Evolutionary conservation across 306 rosid species (phyloP).

Genomic region (Vigna hirtella): DNA sequence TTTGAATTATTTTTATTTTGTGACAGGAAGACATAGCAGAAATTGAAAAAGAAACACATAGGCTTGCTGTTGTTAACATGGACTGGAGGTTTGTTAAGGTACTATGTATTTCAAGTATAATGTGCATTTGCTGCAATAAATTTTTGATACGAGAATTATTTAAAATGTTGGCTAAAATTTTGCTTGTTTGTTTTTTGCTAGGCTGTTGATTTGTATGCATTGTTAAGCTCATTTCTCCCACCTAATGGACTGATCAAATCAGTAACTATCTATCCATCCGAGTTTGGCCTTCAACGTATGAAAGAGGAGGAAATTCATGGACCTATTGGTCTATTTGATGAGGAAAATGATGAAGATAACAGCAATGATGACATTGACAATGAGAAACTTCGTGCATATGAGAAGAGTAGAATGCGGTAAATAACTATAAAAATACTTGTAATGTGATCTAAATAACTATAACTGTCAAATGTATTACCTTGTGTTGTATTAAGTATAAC

Average conservation of each 20-base stretch:
- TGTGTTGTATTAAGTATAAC: conserved; percentile 3
- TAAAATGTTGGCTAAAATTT: conserved; percentile 28
- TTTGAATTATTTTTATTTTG: conserved; percentile 13
- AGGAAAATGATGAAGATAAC: conserved; percentile 53
- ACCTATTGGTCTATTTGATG: conserved; percentile 79
- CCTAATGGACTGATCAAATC: conserved; percentile 73
- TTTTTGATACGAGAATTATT: neutral
- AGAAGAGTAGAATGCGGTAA: conserved; percentile 82
- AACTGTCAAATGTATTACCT: neutral
- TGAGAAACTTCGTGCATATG: conserved; percentile 86
- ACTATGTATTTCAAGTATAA: neutral
- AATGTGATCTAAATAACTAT: neutral
- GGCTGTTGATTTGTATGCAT: conserved; percentile 82
- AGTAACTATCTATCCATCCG: conserved; percentile 85
- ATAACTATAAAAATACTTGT: conserved; percentile 4
- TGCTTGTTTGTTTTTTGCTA: conserved; percentile 41
- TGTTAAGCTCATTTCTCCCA: conserved; percentile 77
- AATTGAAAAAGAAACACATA: conserved; percentile 73
- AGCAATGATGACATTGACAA: conserved; percentile 55
- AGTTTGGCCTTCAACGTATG: conserved; percentile 91
- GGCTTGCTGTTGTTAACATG: conserved; percentile 89
- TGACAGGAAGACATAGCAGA: conserved; percentile 62
- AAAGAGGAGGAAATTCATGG: conserved; percentile 87
- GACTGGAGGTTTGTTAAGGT: conserved; percentile 93
- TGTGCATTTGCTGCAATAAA: neutral